These are phyloP conservation scores for Lantana camara DNA, from an alignment of 257 asterid species.

Conservation along the genomic window DNA sequence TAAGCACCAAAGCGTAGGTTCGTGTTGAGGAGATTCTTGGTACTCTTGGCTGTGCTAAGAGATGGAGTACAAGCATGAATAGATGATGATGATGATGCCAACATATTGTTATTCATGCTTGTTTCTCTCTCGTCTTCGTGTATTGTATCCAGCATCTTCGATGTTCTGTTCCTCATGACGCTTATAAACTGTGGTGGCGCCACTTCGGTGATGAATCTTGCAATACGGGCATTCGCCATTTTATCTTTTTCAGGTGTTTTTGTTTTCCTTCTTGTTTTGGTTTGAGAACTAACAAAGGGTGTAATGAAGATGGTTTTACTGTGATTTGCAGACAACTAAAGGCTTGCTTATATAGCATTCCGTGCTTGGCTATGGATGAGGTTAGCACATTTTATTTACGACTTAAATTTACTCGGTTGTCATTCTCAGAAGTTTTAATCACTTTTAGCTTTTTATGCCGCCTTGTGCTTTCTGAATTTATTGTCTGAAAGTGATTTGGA, in stretches of 20 bases:
- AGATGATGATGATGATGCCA: neutral
- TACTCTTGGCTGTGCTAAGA: neutral
- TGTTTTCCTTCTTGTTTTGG: neutral
- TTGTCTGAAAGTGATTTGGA: conserved; percentile 11
- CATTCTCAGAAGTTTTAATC: conserved; percentile 26
- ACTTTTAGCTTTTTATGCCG: conserved; percentile 48
- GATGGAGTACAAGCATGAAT: conserved; percentile 7
- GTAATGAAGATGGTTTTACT: neutral
- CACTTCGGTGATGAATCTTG: conserved; percentile 51
- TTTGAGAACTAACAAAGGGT: too few relatives aligned
- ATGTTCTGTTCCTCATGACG: conserved; percentile 50
- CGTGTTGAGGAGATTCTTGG: conserved; percentile 21
- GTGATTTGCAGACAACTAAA: conserved; percentile 15
- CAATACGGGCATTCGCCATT: conserved; percentile 62
- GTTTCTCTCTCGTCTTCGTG: conserved; percentile 67
- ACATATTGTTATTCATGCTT: neutral
- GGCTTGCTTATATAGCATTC: neutral
- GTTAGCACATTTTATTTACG: neutral
- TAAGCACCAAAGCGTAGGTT: neutral
- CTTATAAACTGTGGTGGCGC: conserved; percentile 65
- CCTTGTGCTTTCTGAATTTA: conserved; percentile 41
- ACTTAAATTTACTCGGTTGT: conserved; percentile 27
- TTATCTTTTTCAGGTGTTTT: neutral
- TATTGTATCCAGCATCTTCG: conserved; percentile 68
- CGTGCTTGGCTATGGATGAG: conserved; percentile 3